These are phyloP conservation scores for Schwanniomyces sp. DNA, from an alignment of 805 yeast species.

Conservation along the genomic window DNA sequence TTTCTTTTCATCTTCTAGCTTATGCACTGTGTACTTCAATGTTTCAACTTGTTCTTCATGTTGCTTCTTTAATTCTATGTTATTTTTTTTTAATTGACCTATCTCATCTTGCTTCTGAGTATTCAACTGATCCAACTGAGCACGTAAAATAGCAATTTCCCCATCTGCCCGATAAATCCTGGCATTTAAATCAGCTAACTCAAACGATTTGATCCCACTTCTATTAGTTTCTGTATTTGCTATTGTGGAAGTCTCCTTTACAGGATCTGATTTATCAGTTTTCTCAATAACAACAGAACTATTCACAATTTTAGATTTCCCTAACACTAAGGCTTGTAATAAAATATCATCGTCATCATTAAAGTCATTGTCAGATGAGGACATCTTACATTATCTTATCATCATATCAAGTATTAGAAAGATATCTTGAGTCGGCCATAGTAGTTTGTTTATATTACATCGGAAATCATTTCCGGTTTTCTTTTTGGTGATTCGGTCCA, in stretches of 20 bases:
- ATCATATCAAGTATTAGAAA: not conserved
- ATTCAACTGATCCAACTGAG: slow-evolving; percentile 54
- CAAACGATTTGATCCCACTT: slow-evolving; percentile 1
- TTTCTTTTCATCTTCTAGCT: slow-evolving; percentile 43
- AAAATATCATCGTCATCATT: slow-evolving; percentile 44
- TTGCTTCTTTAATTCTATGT: slow-evolving; percentile 12
- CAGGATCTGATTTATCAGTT: not conserved
- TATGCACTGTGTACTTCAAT: slow-evolving; percentile 31
- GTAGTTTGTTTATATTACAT: not conserved
- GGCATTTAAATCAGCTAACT: slow-evolving; percentile 16
- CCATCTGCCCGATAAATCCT: slow-evolving; percentile 62
- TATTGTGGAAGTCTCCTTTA: not conserved
- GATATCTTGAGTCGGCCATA: not conserved
- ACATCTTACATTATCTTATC: slow-evolving; percentile 2
- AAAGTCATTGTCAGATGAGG: slow-evolving; percentile 22
- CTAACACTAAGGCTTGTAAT: slow-evolving; percentile 48
- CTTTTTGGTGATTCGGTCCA: not conserved
- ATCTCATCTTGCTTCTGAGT: slow-evolving; percentile 40
- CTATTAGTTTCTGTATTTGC: not conserved
- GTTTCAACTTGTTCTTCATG: slow-evolving; percentile 31
- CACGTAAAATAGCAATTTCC: slow-evolving; percentile 75
- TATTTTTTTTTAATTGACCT: slow-evolving; percentile 16
- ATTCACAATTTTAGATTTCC: slow-evolving; percentile 11
- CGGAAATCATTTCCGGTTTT: not conserved
- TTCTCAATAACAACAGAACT: slow-evolving; percentile 9